Evolutionary conservation across 169 alveolate genomes (phyloP).

Genomic region (Cytauxzoon felis): DNA sequence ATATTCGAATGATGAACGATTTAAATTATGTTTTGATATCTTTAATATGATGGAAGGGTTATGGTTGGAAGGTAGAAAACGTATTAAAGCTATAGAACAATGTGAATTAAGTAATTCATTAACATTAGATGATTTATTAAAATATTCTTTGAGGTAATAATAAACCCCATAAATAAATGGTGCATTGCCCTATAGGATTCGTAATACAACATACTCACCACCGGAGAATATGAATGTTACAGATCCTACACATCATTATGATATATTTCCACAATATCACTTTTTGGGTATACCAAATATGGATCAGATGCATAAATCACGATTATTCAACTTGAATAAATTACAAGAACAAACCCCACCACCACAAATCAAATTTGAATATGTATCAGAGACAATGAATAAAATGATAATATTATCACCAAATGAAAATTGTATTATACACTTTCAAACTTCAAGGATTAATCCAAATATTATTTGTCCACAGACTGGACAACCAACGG

Average conservation of each 20-base stretch:
- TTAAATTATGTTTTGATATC: conserved; percentile 45
- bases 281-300: conserved; percentile 67
- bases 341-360: conserved; percentile 63
- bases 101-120: conserved; percentile 47
- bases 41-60: conserved; percentile 69
- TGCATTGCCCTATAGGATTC: not conserved
- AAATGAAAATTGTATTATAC: conserved; percentile 16
- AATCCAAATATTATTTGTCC: conserved; percentile 19
- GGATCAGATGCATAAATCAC: conserved; percentile 69
- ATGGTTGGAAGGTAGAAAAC: conserved; percentile 68
- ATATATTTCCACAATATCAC: conserved; percentile 72
- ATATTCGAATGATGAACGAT: conserved; percentile 31
- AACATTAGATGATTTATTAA: conserved; percentile 59
- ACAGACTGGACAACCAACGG: conserved; percentile 35
- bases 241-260: conserved; percentile 70
- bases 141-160: conserved; percentile 58
- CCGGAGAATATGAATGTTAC: conserved; percentile 69
- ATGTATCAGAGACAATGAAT: conserved; percentile 35
- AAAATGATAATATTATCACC: conserved; percentile 24
- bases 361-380: conserved; percentile 67
- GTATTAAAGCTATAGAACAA: conserved; percentile 62
- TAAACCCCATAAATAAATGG: not conserved
- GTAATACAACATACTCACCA: conserved; percentile 75
- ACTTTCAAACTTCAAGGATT: conserved; percentile 48
- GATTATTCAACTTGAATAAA: conserved; percentile 59